Base-by-base conservation (phyloP, 2,329 filamentous ascomycete species). In the Epichloe glyceriae region DNA sequence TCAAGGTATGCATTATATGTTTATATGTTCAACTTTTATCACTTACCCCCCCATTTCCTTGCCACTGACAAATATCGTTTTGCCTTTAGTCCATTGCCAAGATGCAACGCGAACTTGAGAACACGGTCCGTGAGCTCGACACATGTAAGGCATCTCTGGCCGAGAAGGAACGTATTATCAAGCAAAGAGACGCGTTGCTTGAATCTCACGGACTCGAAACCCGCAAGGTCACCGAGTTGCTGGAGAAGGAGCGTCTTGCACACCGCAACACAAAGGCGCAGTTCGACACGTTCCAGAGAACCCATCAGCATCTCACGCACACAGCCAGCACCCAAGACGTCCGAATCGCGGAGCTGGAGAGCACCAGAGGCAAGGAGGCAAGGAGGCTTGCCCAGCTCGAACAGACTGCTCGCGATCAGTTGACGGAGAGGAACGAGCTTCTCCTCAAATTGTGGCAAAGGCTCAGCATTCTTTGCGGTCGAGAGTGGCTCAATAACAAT, bases 101-200 rank as follows among this genome's bases (percentile, higher is more conserved):
- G 63, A 75, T 97, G 51, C 89, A 95, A 60, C 83, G 85, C 53
- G 88, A 95, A 58, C 81, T 96, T 6, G 90, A 95, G 60, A 82
- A 83, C 50, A 93, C 88, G 0, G 75, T 88, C 19, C 80, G 86
- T 45, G 88, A 95, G 54, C 82, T 97, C 20, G 87, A 95, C 58
- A 76, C 76, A 8, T 83, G 85, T 15, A 88, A 86, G 63, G 80
- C 81, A 11, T 80, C 87, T 12, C 70, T 95, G 33, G 80, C 84
- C n/a, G 90, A 97, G 64, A 96, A 94, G 66, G 90, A 97, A 55
- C 83, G 85, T 50, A 77, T 95, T 57, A 83, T 98, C 61, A 88
- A 90, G 61, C 88, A 91, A 64, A 87, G 91, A 14, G 93, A 97
- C 63, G 77, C 82, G 3, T 75, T 97, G 5, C 79, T 98, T 10